Conservation (phyloP, 805 yeast genomes). For the Metschnikowia gelsemii region DNA sequence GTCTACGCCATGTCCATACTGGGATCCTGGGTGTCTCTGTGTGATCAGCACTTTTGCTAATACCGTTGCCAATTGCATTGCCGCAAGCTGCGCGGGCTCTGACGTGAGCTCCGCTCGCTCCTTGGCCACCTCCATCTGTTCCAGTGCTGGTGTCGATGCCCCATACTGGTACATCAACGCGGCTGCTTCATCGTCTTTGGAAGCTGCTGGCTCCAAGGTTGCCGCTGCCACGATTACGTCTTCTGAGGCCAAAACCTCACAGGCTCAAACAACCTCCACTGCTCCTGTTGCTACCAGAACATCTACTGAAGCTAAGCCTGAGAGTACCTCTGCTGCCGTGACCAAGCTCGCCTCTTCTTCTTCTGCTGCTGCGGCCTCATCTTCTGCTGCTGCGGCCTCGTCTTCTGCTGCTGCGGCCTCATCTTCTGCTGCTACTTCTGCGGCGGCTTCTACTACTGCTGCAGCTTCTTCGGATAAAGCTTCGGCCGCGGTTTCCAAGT, state of each 20-base stretch:
- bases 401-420: constrained; percentile 11
- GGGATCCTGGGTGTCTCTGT: constrained; percentile 49
- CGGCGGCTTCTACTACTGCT: constrained; percentile 12
- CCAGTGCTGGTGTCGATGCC: constrained; percentile 34
- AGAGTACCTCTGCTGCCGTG: constrained; percentile 11
- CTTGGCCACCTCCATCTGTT: constrained; percentile 35
- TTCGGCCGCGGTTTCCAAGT: too few relatives aligned
- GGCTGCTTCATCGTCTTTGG: constrained; percentile 25
- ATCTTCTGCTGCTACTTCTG: constrained; percentile 12
- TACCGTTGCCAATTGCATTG: constrained; percentile 35
- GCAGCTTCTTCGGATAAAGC: too few relatives aligned
- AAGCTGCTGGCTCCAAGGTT: constrained; percentile 25
- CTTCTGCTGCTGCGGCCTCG: constrained; percentile 10
- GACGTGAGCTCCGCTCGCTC: constrained; percentile 31
- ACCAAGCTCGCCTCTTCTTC: constrained; percentile 8
- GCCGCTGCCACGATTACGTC: constrained; percentile 15
- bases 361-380: constrained; percentile 7
- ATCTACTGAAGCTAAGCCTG: constrained; percentile 5
- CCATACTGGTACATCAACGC: constrained; percentile 35
- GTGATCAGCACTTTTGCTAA: constrained; percentile 38
- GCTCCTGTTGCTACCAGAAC: constrained; percentile 10
- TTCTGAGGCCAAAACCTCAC: constrained; percentile 2
- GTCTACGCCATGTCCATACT: constrained; percentile 44
- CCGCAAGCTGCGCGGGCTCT: constrained; percentile 26
- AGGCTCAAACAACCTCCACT: constrained; percentile 2